phyloP scores from a whole-genome alignment of 2,329 filamentous ascomycete genomes.

The Arthrinium phaeospermum region DNA sequence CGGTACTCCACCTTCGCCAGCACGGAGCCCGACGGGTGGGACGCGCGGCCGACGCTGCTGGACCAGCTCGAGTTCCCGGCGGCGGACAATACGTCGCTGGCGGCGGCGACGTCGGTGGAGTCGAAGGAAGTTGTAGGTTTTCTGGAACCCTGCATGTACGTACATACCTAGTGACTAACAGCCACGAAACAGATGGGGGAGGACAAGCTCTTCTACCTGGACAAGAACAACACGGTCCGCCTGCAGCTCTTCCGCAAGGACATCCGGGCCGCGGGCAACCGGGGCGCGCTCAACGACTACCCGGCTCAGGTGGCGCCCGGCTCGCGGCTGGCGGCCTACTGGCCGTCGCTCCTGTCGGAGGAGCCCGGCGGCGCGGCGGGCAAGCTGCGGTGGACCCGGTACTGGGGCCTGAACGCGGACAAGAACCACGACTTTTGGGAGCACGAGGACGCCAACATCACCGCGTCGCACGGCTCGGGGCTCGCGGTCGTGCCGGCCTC shows the following conservation, averaged over 20 bases:
- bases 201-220: slow-evolving; percentile 19
- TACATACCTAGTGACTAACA: background rate
- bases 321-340: slow-evolving; percentile 21
- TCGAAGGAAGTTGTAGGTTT: background rate
- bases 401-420: background rate
- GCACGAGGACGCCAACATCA: slow-evolving; percentile 24
- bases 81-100: slow-evolving; percentile 9
- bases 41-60: background rate
- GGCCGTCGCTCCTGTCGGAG: slow-evolving; percentile 22
- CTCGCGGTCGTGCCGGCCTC: slow-evolving; percentile 28
- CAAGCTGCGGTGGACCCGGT: slow-evolving; percentile 20
- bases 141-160: too few species aligned
- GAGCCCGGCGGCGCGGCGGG: background rate
- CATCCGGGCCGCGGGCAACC: background rate
- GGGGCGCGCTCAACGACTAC: slow-evolving; percentile 17
- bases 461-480: slow-evolving; percentile 23
- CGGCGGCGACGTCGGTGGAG: slow-evolving; percentile 19
- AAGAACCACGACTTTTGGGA: slow-evolving; percentile 5
- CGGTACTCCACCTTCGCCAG: slow-evolving; percentile 16
- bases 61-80: slow-evolving; percentile 8
- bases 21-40: slow-evolving; percentile 16
- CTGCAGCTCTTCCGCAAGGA: slow-evolving; percentile 8
- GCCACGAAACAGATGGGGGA: background rate
- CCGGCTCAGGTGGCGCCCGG: background rate
- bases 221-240: slow-evolving; percentile 3